These are phyloP conservation scores for Athelia sp. DNA, from an alignment of 1,284 basidiomycete species.

Conservation along the genomic window DNA sequence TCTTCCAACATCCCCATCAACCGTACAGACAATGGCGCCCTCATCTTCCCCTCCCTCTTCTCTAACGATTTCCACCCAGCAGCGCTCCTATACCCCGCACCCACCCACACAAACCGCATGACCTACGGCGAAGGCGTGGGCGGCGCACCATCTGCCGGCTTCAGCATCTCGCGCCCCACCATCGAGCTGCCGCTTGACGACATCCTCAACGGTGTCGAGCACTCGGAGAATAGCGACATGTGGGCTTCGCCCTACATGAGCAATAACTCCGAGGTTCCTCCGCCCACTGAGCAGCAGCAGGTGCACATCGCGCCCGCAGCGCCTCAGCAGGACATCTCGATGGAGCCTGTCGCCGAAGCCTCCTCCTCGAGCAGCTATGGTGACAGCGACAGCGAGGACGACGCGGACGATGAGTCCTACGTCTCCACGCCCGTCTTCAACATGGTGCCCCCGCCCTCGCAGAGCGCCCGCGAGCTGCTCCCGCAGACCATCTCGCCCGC, in stretches of 20 bases:
- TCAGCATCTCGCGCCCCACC: slow-evolving; percentile 68
- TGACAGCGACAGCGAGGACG: slow-evolving; percentile 22
- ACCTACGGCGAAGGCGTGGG: slow-evolving; percentile 71
- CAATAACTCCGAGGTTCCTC: slow-evolving; percentile 24
- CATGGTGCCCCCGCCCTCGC: slow-evolving; percentile 31
- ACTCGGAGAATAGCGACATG: slow-evolving; percentile 20
- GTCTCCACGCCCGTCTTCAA: slow-evolving; percentile 24
- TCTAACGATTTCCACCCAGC: slow-evolving; percentile 68
- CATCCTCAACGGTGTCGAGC: slow-evolving; percentile 45
- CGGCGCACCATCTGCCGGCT: slow-evolving; percentile 40
- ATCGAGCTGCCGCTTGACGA: slow-evolving; percentile 79
- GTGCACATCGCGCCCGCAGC: slow-evolving; percentile 3
- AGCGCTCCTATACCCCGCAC: slow-evolving; percentile 65
- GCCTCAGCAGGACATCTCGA: slow-evolving; percentile 17
- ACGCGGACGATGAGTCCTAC: slow-evolving; percentile 17
- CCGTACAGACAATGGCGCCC: slow-evolving; percentile 20
- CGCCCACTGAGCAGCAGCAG: slow-evolving; percentile 9
- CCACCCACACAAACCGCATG: slow-evolving; percentile 58
- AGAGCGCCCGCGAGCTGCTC: slow-evolving; percentile 31
- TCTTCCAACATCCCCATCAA: slow-evolving; percentile 14
- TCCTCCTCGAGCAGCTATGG: slow-evolving; percentile 16
- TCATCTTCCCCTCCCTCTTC: slow-evolving; percentile 69
- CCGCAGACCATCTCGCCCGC: slow-evolving; percentile 47
- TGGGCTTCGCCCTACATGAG: slow-evolving; percentile 4
- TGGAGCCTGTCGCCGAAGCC: slow-evolving; percentile 16